Evolutionary conservation across 768 basidiomycete species (phyloP).

Genomic region (Russula sp.): DNA sequence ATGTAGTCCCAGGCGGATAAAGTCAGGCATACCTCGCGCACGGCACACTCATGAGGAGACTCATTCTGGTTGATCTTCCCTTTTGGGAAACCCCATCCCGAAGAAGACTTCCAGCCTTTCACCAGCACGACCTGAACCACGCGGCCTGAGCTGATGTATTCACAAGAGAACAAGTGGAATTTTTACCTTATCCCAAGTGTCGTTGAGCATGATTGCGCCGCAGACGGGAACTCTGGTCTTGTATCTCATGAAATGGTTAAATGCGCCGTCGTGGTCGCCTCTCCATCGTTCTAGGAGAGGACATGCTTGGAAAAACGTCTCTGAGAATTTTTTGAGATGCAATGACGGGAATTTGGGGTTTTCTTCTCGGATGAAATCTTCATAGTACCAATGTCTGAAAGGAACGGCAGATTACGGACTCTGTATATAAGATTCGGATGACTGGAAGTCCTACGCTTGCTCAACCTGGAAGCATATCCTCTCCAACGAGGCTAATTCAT

Average conservation of each 20-base stretch:
- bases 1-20: neutral
- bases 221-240: conserved; percentile 97
- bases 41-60: conserved; percentile 76
- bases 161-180: conserved; percentile 24
- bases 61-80: conserved; percentile 99
- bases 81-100: conserved; percentile 99
- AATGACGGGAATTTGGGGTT: conserved; percentile 84
- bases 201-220: conserved; percentile 94
- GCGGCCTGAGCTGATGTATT: conserved; percentile 24
- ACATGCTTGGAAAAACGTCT: conserved; percentile 82
- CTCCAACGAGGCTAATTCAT: conserved; percentile 87
- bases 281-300: conserved; percentile 81
- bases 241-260: conserved; percentile 90
- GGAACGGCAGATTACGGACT: conserved; percentile 26
- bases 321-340: conserved; percentile 89
- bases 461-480: conserved; percentile 98
- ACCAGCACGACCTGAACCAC: conserved; percentile 83
- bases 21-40: conserved; percentile 71
- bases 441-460: conserved; percentile 74
- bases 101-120: conserved; percentile 95
- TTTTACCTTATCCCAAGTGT: conserved; percentile 85
- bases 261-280: conserved; percentile 80
- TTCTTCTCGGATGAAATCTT: conserved; percentile 95
- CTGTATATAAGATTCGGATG: conserved; percentile 17
- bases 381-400: conserved; percentile 97